A percentile compares a stretch with the other conserved stretches of the same genome.
phyloP scores from a whole-genome alignment of 1,139 yeast genomes.

The Wickerhamiella pararugosa region DNA sequence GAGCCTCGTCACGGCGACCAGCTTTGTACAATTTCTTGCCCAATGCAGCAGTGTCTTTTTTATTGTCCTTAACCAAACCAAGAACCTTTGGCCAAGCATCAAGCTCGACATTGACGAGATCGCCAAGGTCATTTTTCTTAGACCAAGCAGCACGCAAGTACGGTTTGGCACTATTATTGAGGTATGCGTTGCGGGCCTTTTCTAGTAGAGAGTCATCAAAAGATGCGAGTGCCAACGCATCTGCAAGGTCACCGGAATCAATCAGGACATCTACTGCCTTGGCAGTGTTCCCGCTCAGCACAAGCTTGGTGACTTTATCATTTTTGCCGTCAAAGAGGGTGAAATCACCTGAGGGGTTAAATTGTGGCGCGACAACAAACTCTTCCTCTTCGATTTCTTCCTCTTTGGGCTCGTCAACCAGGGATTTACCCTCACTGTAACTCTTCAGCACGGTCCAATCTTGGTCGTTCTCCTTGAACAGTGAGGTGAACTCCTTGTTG shows the following conservation, averaged over 20 bases:
- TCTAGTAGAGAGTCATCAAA: slow-evolving; percentile 43
- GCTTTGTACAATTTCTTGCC: slow-evolving; percentile 55
- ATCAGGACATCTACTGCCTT: slow-evolving; percentile 59
- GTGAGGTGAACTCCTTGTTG: slow-evolving; percentile 28
- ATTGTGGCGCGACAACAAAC: slow-evolving; percentile 16
- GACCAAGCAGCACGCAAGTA: slow-evolving; percentile 64
- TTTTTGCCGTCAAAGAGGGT: slow-evolving; percentile 26
- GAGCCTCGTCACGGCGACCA: slow-evolving; percentile 49
- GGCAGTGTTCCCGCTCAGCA: slow-evolving; percentile 46
- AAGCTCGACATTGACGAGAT: slow-evolving; percentile 67
- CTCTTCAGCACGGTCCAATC: slow-evolving; percentile 70
- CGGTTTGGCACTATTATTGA: slow-evolving; percentile 41
- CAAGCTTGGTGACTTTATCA: slow-evolving; percentile 36
- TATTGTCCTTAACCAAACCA: slow-evolving; percentile 48
- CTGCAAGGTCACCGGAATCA: slow-evolving; percentile 46
- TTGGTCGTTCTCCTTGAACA: slow-evolving; percentile 34
- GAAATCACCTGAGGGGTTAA: slow-evolving; percentile 32
- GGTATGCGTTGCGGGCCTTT: slow-evolving; percentile 58
- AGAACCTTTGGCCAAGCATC: slow-evolving; percentile 74
- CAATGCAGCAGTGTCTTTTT: slow-evolving; percentile 40
- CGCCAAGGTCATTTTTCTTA: slow-evolving; percentile 33
- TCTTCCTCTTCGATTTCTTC: slow-evolving; percentile 28
- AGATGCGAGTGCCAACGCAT: slow-evolving; percentile 71
- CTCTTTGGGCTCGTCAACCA: slow-evolving; percentile 15
- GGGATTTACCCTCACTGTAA: slow-evolving; percentile 26